Evolutionary conservation across 2,329 filamentous ascomycete genomes (phyloP).

Genomic region (Phoma sp.): DNA sequence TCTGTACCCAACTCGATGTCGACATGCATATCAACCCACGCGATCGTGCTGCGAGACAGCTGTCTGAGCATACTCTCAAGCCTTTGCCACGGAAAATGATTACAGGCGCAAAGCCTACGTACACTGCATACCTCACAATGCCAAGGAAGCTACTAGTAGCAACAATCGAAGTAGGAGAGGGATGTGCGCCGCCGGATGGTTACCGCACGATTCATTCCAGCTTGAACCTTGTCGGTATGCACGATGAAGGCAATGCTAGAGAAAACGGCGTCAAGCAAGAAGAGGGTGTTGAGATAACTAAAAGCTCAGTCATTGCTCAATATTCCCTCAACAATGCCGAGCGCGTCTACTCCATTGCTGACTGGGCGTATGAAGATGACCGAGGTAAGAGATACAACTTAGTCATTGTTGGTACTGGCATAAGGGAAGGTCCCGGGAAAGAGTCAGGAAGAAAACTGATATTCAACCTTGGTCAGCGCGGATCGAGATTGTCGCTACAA

Average conservation of each 20-base stretch:
- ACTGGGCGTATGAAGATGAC: constrained; percentile 67
- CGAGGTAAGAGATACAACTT: constrained; percentile 64
- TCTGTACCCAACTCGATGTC: constrained; percentile 57
- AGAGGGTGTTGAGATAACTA: constrained; percentile 32
- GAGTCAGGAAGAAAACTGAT: constrained; percentile 40
- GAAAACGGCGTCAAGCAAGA: constrained; percentile 35
- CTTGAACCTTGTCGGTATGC: constrained; percentile 34
- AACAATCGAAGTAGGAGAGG: constrained; percentile 47
- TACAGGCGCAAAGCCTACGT: constrained; percentile 36
- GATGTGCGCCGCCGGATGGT: constrained; percentile 34
- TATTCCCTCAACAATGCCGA: constrained; percentile 64
- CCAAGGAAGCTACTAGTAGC: constrained; percentile 58
- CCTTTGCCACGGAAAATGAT: constrained; percentile 36
- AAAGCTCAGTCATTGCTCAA: constrained; percentile 56
- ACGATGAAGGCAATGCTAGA: constrained; percentile 24
- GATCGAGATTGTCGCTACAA: constrained; percentile 60
- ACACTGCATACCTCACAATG: constrained; percentile 52
- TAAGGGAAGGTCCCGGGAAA: constrained; percentile 22
- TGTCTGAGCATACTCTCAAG: constrained; percentile 14
- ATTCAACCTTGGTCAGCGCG: constrained; percentile 32
- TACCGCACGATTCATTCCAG: constrained; percentile 47
- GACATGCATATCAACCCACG: constrained; percentile 43
- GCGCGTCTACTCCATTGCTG: constrained; percentile 64
- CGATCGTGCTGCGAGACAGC: not conserved
- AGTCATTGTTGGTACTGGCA: constrained; percentile 63